Conservation (phyloP, 805 yeast genomes). For the Candida broadrunensis region DNA sequence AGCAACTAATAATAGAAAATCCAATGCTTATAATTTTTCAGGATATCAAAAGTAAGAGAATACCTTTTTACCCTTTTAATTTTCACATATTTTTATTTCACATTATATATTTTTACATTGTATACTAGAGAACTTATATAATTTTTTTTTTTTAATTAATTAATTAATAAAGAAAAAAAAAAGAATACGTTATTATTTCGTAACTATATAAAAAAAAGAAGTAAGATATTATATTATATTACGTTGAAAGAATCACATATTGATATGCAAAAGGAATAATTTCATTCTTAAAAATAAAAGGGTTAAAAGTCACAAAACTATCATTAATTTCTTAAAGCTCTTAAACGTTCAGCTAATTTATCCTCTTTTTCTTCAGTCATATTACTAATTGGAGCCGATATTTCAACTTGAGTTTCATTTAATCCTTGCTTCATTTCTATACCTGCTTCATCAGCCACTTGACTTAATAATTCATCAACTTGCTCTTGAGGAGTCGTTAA, state of each 20-base stretch:
- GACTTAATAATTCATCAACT: conserved; percentile 84
- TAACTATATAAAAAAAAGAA: too few species aligned
- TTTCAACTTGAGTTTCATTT: conserved; percentile 56
- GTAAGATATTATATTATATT: too few species aligned
- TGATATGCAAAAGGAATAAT: too few species aligned
- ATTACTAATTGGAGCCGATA: conserved; percentile 29
- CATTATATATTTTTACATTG: neutral
- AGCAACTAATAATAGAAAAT: conserved; percentile 11
- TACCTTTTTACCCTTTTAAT: neutral
- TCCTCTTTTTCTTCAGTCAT: conserved; percentile 79
- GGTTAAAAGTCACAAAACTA: too few species aligned
- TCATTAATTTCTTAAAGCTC: conserved; percentile 70
- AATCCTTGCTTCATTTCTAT: conserved; percentile 86
- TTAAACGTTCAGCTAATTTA: conserved; percentile 76
- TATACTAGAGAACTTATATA: neutral
- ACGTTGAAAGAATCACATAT: too few species aligned
- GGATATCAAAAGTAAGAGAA: conserved; percentile 4
- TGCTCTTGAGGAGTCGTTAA: conserved; percentile 91
- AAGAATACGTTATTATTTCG: too few species aligned
- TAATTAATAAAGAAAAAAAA: too few species aligned
- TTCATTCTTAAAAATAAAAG: too few species aligned
- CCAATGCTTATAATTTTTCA: conserved; percentile 9
- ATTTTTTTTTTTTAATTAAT: too few species aligned
- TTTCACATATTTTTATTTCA: neutral
- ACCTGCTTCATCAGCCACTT: conserved; percentile 97